Percentiles rank a stretch among this genome's conserved stretches.
These are phyloP conservation scores for Boletellus emodensis DNA, from an alignment of 768 basidiomycete genomes.

Conservation along the genomic window DNA sequence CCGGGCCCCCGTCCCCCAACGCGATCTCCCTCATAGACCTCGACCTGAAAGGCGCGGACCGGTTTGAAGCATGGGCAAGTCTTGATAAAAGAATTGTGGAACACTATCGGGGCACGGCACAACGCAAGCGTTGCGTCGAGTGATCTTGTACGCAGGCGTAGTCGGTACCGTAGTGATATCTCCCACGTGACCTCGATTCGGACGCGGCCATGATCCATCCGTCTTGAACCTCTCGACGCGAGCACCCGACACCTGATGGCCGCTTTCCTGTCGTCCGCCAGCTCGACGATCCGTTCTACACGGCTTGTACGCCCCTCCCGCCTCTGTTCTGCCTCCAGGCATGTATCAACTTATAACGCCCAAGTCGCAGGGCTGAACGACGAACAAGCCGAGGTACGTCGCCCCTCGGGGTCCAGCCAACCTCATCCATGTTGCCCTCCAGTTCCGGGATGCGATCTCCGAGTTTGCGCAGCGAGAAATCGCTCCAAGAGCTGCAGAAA, in stretches of 20 bases:
- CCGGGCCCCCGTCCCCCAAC: conserved; percentile 29
- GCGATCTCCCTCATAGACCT: conserved; percentile 77
- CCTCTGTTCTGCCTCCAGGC: conserved; percentile 3
- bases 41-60: conserved; percentile 69
- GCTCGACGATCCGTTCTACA: conserved; percentile 6
- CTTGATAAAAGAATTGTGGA: conserved; percentile 67
- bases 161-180: background rate
- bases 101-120: conserved; percentile 31
- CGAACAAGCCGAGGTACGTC: conserved; percentile 71
- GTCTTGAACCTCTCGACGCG: background rate
- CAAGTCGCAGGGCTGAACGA: conserved; percentile 74
- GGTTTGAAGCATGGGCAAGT: conserved; percentile 66
- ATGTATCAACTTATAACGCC: conserved; percentile 59
- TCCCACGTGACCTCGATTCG: conserved; percentile 7
- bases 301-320: background rate
- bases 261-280: conserved; percentile 10
- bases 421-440: background rate
- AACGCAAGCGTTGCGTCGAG: conserved; percentile 22
- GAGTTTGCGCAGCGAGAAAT: conserved; percentile 83
- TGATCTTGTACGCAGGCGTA: background rate
- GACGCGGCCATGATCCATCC: conserved; percentile 16
- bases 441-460: conserved; percentile 80
- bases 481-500: conserved; percentile 79
- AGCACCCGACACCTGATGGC: conserved; percentile 3
- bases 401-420: background rate